Evolutionary conservation across 257 asterid species (phyloP).

Genomic region (Verbena officinalis): DNA sequence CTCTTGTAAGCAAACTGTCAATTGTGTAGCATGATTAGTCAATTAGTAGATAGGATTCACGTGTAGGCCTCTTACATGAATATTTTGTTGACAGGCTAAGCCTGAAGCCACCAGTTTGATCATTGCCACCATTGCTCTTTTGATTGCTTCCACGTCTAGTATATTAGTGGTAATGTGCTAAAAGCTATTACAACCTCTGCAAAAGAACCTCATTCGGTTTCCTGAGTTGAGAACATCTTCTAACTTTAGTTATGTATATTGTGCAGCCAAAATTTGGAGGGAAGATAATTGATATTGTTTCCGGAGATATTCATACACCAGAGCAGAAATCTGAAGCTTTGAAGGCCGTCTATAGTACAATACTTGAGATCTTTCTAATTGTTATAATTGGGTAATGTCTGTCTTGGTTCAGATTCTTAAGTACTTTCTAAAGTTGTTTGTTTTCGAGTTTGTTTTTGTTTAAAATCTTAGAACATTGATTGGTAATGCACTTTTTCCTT

Average conservation of each 20-base stretch:
- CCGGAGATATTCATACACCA: constrained; percentile 59
- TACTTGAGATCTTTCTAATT: constrained; percentile 55
- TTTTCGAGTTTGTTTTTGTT: background rate
- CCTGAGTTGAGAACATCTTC: background rate
- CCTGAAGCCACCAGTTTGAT: constrained; percentile 70
- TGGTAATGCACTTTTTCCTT: constrained; percentile 28
- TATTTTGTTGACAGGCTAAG: constrained; percentile 59
- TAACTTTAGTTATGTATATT: constrained; percentile 29
- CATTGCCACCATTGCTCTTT: constrained; percentile 69
- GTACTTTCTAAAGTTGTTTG: constrained; percentile 2
- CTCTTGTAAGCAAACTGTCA: constrained; percentile 57
- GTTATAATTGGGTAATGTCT: constrained; percentile 67
- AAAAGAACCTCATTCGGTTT: background rate
- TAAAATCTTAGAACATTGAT: constrained; percentile 19
- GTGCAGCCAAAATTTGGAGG: constrained; percentile 85
- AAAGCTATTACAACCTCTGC: constrained; percentile 16
- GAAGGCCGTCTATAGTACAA: constrained; percentile 60
- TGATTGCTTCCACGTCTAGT: constrained; percentile 78
- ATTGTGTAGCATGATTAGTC: constrained; percentile 10
- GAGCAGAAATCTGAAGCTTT: constrained; percentile 72
- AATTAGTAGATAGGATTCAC: background rate
- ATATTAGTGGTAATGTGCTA: constrained; percentile 63
- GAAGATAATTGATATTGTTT: constrained; percentile 72
- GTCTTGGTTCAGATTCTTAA: constrained; percentile 4
- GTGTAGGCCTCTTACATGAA: constrained; percentile 23